Evolutionary conservation across 371 early-diverging fungal species (phyloP).

Genomic region (Smittium mucronatum): DNA sequence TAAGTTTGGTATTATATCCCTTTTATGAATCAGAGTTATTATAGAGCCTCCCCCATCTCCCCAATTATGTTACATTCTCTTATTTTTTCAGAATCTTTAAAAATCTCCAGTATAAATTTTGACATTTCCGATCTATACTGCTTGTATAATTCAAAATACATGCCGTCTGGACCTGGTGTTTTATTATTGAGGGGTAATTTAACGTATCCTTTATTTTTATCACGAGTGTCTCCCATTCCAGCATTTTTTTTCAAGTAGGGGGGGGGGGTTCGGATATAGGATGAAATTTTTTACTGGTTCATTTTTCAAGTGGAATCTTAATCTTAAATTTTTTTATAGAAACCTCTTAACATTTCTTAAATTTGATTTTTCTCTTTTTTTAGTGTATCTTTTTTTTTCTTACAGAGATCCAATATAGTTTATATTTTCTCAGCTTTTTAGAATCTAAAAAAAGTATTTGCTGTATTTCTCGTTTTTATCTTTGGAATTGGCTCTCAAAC

Average conservation of each 20-base stretch:
- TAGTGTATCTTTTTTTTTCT: background rate
- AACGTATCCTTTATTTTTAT: too few relatives aligned
- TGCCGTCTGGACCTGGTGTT: background rate
- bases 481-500: too few relatives aligned
- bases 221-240: too few relatives aligned
- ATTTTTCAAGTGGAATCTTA: background rate
- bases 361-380: background rate
- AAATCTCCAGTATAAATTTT: background rate
- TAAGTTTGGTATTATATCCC: background rate
- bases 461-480: background rate
- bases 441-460: background rate
- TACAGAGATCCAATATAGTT: background rate
- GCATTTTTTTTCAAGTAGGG: background rate
- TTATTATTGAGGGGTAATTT: background rate
- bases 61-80: background rate
- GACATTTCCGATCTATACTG: background rate
- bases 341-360: background rate
- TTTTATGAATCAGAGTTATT: background rate
- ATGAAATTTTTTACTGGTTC: background rate
- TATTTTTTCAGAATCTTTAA: background rate
- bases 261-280: background rate
- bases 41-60: background rate
- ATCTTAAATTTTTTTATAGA: background rate
- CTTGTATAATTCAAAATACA: background rate
- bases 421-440: background rate